Evolutionary conservation across 306 rosid species (phyloP), one percentile per base, ranked within the genome.

Genomic region (Gillenia trifoliata): DNA sequence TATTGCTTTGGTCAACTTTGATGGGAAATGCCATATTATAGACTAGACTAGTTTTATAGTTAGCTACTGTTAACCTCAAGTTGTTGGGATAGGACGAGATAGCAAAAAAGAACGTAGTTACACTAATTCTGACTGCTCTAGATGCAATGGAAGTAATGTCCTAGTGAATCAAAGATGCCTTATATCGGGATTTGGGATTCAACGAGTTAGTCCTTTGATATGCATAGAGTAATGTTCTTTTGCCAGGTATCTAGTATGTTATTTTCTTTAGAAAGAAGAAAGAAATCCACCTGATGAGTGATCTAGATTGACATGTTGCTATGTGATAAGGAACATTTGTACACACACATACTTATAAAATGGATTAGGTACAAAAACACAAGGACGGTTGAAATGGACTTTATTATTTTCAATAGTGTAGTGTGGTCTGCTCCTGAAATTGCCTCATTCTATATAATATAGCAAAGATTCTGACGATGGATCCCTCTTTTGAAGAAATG

Each of bases 11-110:
- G 29, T 20, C 61, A 63, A 7, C 43, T 68, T 54, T 67, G 22
- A 54, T 56, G n/a, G 72, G 52, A 66, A 61, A 40, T 57, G 54
- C 29, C 36, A 26, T 63, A 15, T 17, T 50, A 56, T 33, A 65
- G 59, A 57, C 41, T 66, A 4, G 70, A 64, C 26, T 47, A 31
- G 41, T 30, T 36, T 63, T 63, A 16, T 68, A 25, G 52, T 56
- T 22, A 40, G 23, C 43, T 43, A 69, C 54, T 57, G 64, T 74
- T 71, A 57, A 36, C 73, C 67, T 68, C 73, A 28, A 61, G 50
- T 62, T 71, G 50, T 33, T 66, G 74, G 68, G 66, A 23, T 31
- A 12, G 22, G n/a, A n/a, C n/a, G 64, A 36, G 23, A 64, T 54
- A 30, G n/a, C 26, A 12, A 57, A 70, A 47, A 63, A 64, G 71